Percentiles rank a stretch among this genome's conserved stretches.
Conservation (phyloP, 345 rosid genomes). For the Moringa oleifera region DNA sequence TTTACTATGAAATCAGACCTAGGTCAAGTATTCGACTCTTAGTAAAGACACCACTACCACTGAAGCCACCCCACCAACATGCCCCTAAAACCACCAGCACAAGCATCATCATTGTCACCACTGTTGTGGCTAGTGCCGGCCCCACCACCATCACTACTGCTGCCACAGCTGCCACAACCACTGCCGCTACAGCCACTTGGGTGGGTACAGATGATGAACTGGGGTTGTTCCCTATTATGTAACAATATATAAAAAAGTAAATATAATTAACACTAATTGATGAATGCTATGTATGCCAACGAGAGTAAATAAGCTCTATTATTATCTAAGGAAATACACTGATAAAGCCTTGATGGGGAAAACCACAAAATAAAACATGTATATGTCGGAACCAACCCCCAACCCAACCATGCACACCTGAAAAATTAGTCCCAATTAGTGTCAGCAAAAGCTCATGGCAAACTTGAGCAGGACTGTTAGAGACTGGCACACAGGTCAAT, state of each 20-base stretch:
- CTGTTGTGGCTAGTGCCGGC: slow-evolving; percentile 55
- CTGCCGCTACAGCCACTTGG: slow-evolving; percentile 74
- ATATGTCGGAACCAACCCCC: neutral
- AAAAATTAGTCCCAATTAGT: neutral
- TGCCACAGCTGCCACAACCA: slow-evolving; percentile 68
- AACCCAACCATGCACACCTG: neutral
- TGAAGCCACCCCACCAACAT: slow-evolving; percentile 73
- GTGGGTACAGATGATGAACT: slow-evolving; percentile 70
- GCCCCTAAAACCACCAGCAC: slow-evolving; percentile 73
- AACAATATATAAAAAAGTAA: slow-evolving; percentile 54
- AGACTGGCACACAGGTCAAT: too few species aligned
- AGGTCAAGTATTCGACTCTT: slow-evolving; percentile 47
- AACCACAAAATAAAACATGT: neutral
- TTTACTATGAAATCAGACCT: slow-evolving; percentile 43
- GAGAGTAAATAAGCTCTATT: neutral
- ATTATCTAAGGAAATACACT: too few species aligned
- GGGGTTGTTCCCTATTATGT: slow-evolving; percentile 85
- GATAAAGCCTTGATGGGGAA: neutral
- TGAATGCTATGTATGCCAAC: too few species aligned
- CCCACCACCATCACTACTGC: slow-evolving; percentile 71
- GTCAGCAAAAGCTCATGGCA: neutral
- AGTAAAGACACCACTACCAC: slow-evolving; percentile 70
- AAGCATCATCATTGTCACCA: slow-evolving; percentile 62
- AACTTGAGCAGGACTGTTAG: neutral
- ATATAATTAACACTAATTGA: slow-evolving; percentile 7